Conservation (phyloP, 2,329 filamentous ascomycete genomes). For the Albophoma yamanashiensis region DNA sequence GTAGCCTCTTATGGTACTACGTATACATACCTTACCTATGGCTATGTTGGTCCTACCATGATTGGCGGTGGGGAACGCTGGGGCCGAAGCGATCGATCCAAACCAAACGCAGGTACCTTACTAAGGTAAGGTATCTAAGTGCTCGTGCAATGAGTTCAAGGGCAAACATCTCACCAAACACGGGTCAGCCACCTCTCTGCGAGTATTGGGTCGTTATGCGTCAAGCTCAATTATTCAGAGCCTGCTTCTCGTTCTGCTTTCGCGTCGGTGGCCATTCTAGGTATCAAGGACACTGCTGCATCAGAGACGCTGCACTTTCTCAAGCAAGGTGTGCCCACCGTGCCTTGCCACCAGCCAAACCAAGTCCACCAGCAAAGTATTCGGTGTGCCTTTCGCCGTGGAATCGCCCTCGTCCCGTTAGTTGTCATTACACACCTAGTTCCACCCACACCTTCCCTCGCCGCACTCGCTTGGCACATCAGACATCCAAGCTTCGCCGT, state of each 20-base stretch:
- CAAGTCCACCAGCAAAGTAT: neutral
- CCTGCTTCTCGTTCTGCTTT: neutral
- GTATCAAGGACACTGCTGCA: neutral
- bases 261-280: neutral
- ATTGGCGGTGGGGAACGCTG: neutral
- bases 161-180: neutral
- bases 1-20: neutral
- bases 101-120: too few species aligned
- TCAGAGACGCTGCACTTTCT: neutral
- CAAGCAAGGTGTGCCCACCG: neutral
- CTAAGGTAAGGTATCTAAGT: too few species aligned
- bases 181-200: neutral
- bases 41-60: too few species aligned
- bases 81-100: neutral
- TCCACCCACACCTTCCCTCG: neutral
- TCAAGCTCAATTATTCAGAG: neutral
- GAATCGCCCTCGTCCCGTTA: neutral
- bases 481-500: slow-evolving; percentile 1
- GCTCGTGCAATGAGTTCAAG: neutral
- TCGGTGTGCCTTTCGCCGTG: neutral
- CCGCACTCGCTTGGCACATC: neutral
- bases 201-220: too few species aligned
- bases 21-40: neutral
- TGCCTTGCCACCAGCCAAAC: neutral
- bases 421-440: neutral